These are phyloP conservation scores for Ophiocordyceps robertsii DNA, from an alignment of 2,329 filamentous ascomycete species.

Conservation along the genomic window DNA sequence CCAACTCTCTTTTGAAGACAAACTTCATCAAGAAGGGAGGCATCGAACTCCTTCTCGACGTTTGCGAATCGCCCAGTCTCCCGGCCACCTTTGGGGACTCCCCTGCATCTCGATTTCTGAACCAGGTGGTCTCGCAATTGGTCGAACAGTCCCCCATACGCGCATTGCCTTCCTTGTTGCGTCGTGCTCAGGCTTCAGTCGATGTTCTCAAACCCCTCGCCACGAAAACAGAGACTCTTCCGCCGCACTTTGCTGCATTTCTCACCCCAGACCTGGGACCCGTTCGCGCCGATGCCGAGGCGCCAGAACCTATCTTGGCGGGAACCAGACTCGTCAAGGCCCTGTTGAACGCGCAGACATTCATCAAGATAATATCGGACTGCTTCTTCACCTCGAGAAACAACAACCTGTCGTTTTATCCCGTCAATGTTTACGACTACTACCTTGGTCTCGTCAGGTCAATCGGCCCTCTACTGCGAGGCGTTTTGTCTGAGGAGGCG, in stretches of 20 bases:
- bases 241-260: conserved; percentile 59
- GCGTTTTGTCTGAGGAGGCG: conserved; percentile 76
- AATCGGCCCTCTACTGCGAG: conserved; percentile 65
- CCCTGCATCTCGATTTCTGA: conserved; percentile 54
- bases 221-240: conserved; percentile 28
- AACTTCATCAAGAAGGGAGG: conserved; percentile 69
- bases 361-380: conserved; percentile 62
- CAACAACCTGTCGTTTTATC: conserved; percentile 51
- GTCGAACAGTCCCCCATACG: conserved; percentile 71
- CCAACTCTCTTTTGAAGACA: conserved; percentile 57
- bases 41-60: conserved; percentile 70
- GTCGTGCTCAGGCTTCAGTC: conserved; percentile 57
- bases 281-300: conserved; percentile 17
- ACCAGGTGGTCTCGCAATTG: conserved; percentile 61
- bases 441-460: conserved; percentile 62
- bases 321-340: conserved; percentile 73
- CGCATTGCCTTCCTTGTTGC: conserved; percentile 68
- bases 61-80: conserved; percentile 70
- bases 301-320: conserved; percentile 31
- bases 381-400: conserved; percentile 60
- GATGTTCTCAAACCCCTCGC: conserved; percentile 55
- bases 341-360: conserved; percentile 60
- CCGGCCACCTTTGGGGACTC: conserved; percentile 48
- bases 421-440: conserved; percentile 74
- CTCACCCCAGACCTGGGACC: conserved; percentile 31